Conservation (phyloP, 1,139 yeast genomes). For the Debaryomycetaceae sp. region DNA sequence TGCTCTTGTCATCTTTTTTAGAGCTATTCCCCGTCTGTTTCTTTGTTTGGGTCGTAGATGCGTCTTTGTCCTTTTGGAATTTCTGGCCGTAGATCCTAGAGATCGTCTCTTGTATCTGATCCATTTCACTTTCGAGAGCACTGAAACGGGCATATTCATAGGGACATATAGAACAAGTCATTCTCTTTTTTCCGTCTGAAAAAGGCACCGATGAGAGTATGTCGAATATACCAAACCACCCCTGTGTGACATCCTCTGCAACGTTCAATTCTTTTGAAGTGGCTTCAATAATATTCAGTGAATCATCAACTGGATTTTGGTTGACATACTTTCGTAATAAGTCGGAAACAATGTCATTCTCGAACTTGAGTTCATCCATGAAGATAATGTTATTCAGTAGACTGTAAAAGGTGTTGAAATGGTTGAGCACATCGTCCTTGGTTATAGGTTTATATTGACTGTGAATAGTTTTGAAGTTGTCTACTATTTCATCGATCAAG, state of each 20-base stretch:
- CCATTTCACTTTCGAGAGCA: slow-evolving; percentile 7
- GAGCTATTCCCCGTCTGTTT: slow-evolving; percentile 9
- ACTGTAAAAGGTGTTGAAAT: slow-evolving; percentile 28
- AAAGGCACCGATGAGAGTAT: slow-evolving; percentile 29
- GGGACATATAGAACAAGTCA: slow-evolving; percentile 30
- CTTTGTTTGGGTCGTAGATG: slow-evolving; percentile 4
- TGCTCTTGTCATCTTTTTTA: slow-evolving; percentile 6
- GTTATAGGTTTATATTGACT: slow-evolving; percentile 19
- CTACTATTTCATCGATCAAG: slow-evolving; percentile 17
- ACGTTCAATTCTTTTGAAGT: slow-evolving; percentile 15
- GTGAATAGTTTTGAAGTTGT: slow-evolving; percentile 18
- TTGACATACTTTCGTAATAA: slow-evolving; percentile 19
- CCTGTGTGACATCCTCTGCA: slow-evolving; percentile 16
- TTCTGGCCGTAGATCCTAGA: slow-evolving; percentile 12
- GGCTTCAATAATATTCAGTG: slow-evolving; percentile 3
- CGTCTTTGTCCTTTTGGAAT: slow-evolving; percentile 3
- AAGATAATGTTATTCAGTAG: slow-evolving; percentile 28
- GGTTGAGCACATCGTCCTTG: slow-evolving; percentile 25
- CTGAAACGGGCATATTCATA: slow-evolving; percentile 19
- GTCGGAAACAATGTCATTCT: slow-evolving; percentile 20
- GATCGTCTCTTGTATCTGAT: slow-evolving; percentile 13
- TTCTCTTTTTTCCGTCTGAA: slow-evolving; percentile 18
- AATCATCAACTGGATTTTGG: slow-evolving; percentile 9
- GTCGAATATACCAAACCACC: slow-evolving; percentile 33
- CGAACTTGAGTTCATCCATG: slow-evolving; percentile 29